phyloP scores from a whole-genome alignment of 306 rosid species.

The Cicer cuneatum region DNA sequence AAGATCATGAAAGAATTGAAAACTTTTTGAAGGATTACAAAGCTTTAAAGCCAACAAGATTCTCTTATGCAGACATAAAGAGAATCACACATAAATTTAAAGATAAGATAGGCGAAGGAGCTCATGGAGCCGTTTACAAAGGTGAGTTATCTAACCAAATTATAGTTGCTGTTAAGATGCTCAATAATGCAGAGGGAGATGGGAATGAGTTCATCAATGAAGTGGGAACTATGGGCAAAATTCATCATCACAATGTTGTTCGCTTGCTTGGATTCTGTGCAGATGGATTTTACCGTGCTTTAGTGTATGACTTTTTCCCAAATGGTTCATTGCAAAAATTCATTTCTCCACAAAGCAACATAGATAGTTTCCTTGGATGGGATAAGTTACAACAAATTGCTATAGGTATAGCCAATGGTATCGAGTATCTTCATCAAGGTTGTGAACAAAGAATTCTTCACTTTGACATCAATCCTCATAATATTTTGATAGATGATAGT shows the following conservation, averaged over 20 bases:
- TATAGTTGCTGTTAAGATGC: slow-evolving; percentile 19
- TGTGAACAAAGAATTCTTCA: slow-evolving; percentile 42
- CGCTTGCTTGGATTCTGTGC: slow-evolving; percentile 51
- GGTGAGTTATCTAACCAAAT: slow-evolving; percentile 32
- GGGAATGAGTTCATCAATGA: slow-evolving; percentile 52
- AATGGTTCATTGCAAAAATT: slow-evolving; percentile 35
- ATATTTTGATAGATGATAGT: neutral
- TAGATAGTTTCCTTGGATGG: slow-evolving; percentile 18
- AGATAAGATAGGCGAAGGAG: slow-evolving; percentile 27
- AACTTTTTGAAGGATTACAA: slow-evolving; percentile 32
- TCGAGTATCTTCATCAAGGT: slow-evolving; percentile 43
- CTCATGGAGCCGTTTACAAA: slow-evolving; percentile 31
- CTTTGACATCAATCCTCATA: slow-evolving; percentile 41
- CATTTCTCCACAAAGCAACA: neutral
- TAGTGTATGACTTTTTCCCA: slow-evolving; percentile 31
- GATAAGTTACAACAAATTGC: slow-evolving; percentile 31
- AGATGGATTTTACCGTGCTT: slow-evolving; percentile 30
- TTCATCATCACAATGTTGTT: slow-evolving; percentile 49
- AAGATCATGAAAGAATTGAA: slow-evolving; percentile 28
- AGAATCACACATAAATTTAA: slow-evolving; percentile 33
- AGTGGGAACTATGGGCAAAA: slow-evolving; percentile 41
- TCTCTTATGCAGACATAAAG: slow-evolving; percentile 28
- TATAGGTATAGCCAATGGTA: slow-evolving; percentile 36
- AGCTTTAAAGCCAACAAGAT: slow-evolving; percentile 28
- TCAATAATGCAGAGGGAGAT: slow-evolving; percentile 6